phyloP scores from a whole-genome alignment of 305 asterid species.

The Solanum hybrid region DNA sequence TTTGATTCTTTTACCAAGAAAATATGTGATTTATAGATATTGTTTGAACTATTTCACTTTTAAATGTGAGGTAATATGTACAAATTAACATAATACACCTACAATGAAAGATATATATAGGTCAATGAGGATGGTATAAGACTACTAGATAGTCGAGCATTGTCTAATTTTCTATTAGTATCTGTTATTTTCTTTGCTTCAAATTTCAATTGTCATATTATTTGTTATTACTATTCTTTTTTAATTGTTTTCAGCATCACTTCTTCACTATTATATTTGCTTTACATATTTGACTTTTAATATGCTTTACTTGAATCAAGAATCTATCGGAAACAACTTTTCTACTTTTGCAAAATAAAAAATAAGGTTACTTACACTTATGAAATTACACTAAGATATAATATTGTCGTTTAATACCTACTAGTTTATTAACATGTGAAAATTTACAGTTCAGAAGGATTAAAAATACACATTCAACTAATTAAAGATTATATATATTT shows the following conservation, averaged over 20 bases:
- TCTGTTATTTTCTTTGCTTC: neutral
- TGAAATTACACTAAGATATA: neutral
- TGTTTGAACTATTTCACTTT: neutral
- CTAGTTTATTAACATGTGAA: neutral
- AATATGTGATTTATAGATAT: neutral
- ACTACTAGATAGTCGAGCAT: neutral
- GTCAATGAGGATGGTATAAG: neutral
- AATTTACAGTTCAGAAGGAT: neutral
- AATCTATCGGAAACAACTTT: neutral
- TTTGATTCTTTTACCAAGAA: neutral
- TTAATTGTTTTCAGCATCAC: neutral
- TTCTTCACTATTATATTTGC: neutral
- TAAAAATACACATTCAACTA: too few relatives aligned
- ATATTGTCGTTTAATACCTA: neutral
- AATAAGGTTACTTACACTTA: too few relatives aligned
- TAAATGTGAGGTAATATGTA: neutral
- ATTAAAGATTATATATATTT: too few relatives aligned
- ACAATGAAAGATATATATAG: neutral
- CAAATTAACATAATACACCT: neutral
- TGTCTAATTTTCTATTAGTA: neutral
- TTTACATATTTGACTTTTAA: neutral
- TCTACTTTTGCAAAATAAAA: neutral
- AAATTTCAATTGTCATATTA: neutral
- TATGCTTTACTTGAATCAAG: neutral
- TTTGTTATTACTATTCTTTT: neutral